phyloP scores from a whole-genome alignment of 2,329 filamentous ascomycete species.

The Microdochium bolleyi region DNA sequence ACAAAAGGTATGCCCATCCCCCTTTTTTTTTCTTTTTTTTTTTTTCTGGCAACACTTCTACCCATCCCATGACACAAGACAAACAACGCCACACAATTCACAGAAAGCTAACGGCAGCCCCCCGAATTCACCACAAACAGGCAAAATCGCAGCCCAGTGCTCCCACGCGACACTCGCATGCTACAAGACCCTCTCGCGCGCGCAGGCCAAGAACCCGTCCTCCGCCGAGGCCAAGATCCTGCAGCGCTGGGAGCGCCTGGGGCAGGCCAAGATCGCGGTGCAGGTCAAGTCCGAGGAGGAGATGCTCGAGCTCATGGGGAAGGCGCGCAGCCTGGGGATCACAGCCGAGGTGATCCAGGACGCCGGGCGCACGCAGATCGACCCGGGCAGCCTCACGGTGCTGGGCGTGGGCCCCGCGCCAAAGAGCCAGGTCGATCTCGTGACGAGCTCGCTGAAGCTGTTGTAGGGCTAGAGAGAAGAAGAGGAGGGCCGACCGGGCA shows the following conservation, averaged over 20 bases:
- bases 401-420: constrained; percentile 77
- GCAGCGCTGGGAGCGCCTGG: constrained; percentile 73
- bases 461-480: constrained; percentile 11
- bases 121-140: constrained; percentile 38
- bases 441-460: constrained; percentile 33
- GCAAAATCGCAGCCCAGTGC: constrained; percentile 95
- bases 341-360: constrained; percentile 88
- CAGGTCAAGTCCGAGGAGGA: constrained; percentile 85
- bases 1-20: constrained; percentile 65
- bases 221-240: constrained; percentile 56
- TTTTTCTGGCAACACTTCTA: background rate
- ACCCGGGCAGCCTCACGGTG: constrained; percentile 84
- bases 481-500: background rate
- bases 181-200: constrained; percentile 72
- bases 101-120: constrained; percentile 1
- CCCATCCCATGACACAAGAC: too few species aligned
- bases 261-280: constrained; percentile 90
- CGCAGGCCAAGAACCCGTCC: constrained; percentile 40
- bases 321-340: constrained; percentile 74
- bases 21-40: background rate
- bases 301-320: constrained; percentile 62
- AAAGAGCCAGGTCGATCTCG: constrained; percentile 75
- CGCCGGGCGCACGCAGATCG: constrained; percentile 96
- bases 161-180: constrained; percentile 94
- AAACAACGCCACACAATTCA: too few species aligned